Percentiles rank a stretch among this genome's conserved stretches.
Evolutionary conservation across 75 land plant genomes (phyloP).

Genomic region (Chamaecyparis obtusa): DNA sequence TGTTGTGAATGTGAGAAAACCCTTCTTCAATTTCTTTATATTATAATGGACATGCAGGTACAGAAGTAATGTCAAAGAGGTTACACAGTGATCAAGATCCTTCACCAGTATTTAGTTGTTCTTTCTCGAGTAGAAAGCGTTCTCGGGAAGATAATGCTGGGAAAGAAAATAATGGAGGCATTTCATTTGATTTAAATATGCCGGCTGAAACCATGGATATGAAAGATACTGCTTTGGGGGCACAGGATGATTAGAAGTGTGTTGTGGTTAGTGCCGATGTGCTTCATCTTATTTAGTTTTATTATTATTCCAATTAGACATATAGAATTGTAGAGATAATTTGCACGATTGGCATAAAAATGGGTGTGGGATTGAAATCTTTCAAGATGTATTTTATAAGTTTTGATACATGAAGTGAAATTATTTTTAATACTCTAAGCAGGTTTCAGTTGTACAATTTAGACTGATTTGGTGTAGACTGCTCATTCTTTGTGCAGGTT

Average conservation of each 20-base stretch:
- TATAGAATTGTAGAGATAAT: background rate
- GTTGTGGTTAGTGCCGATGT: background rate
- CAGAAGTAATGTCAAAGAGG: slow-evolving; percentile 6
- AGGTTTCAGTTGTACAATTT: background rate
- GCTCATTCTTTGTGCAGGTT: slow-evolving; percentile 1
- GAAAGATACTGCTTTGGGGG: background rate
- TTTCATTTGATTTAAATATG: slow-evolving; percentile 8
- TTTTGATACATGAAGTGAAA: background rate
- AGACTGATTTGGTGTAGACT: too few relatives aligned
- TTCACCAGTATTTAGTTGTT: background rate
- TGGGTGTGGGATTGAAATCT: background rate
- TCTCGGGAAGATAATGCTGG: slow-evolving; percentile 4
- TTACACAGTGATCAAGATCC: background rate
- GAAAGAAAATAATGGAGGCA: background rate
- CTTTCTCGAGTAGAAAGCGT: background rate
- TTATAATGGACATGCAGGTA: slow-evolving; percentile 5
- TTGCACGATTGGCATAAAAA: background rate
- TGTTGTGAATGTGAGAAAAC: background rate
- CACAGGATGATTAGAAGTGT: background rate
- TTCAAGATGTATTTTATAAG: background rate
- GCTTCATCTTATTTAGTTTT: background rate
- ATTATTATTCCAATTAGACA: background rate
- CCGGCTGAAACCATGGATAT: background rate
- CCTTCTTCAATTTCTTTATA: background rate
- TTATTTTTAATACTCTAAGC: background rate